Evolutionary conservation across 1,139 yeast species (phyloP).

Genomic region (Pneumocystis murina): DNA sequence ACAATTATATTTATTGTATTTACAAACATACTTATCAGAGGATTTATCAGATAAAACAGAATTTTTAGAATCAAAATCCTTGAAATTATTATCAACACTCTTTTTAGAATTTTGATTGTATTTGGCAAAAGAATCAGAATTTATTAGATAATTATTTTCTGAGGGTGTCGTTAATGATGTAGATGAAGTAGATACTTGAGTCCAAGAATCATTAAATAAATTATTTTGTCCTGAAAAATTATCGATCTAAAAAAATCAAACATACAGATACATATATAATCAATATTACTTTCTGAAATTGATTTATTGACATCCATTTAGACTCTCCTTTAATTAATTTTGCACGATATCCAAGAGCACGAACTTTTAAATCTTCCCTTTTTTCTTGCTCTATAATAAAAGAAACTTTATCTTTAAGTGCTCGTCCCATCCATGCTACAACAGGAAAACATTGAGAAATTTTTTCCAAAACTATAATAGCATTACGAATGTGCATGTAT

Average conservation of each 20-base stretch:
- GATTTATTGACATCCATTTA: background rate
- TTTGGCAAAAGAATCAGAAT: background rate
- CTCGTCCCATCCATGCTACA: slow-evolving; percentile 53
- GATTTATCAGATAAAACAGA: background rate
- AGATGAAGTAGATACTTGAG: background rate
- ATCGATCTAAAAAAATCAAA: background rate
- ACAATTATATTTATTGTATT: background rate
- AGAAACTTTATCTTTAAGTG: slow-evolving; percentile 35
- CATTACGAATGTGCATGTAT: slow-evolving; percentile 70
- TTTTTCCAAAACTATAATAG: slow-evolving; percentile 63
- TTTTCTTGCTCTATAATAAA: slow-evolving; percentile 38
- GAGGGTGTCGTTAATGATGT: background rate
- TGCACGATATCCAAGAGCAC: slow-evolving; percentile 12
- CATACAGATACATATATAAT: background rate
- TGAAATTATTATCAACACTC: background rate
- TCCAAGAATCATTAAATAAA: background rate
- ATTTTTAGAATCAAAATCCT: background rate
- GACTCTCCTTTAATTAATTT: slow-evolving; percentile 5
- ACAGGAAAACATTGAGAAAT: slow-evolving; percentile 51
- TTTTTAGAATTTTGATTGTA: background rate
- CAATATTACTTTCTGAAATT: background rate
- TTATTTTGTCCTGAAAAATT: background rate
- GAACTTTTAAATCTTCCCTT: slow-evolving; percentile 64
- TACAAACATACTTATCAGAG: background rate
- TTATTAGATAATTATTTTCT: background rate